A percentile compares a stretch with the other conserved stretches of the same genome.
These are phyloP conservation scores for Amylostereum areolatum DNA, from an alignment of 1,284 basidiomycete species.

Conservation along the genomic window DNA sequence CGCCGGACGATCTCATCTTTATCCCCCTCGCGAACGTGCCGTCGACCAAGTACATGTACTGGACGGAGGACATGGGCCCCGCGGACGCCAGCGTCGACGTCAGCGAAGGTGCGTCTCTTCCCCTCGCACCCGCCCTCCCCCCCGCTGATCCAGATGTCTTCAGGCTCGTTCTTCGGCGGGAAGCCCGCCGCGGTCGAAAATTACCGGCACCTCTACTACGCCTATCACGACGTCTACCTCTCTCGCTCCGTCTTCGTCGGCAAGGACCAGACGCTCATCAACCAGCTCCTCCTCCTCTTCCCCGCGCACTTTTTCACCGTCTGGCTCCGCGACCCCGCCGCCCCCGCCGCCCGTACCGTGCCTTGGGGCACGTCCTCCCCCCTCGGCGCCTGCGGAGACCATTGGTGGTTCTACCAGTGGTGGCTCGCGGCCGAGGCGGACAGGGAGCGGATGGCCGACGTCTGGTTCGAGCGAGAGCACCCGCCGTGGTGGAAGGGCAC, in stretches of 20 bases:
- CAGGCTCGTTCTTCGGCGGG: constrained; percentile 54
- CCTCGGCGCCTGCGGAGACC: constrained; percentile 32
- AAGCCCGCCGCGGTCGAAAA: constrained; percentile 32
- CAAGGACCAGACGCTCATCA: constrained; percentile 49
- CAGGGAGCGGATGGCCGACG: constrained; percentile 22
- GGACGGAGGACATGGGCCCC: constrained; percentile 41
- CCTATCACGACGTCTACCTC: constrained; percentile 43
- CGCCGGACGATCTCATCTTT: constrained; percentile 35
- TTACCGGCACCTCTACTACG: constrained; percentile 39
- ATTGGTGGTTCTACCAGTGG: constrained; percentile 47
- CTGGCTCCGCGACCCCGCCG: constrained; percentile 16
- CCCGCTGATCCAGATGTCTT: neutral
- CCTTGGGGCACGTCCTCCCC: constrained; percentile 13
- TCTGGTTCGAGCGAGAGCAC: constrained; percentile 11
- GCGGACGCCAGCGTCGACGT: constrained; percentile 34
- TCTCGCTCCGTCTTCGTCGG: constrained; percentile 40
- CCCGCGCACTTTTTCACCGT: constrained; percentile 39
- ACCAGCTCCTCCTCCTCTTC: constrained; percentile 41
- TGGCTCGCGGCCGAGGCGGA: constrained; percentile 30
- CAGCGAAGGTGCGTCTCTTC: constrained; percentile 33
- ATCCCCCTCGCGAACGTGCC: constrained; percentile 35
- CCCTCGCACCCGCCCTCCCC: too few relatives aligned
- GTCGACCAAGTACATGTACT: constrained; percentile 21
- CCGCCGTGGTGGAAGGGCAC: too few relatives aligned
- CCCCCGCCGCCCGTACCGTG: constrained; percentile 8